Conservation (phyloP, 148 eudicot species). For the Diospyros lotus region DNA sequence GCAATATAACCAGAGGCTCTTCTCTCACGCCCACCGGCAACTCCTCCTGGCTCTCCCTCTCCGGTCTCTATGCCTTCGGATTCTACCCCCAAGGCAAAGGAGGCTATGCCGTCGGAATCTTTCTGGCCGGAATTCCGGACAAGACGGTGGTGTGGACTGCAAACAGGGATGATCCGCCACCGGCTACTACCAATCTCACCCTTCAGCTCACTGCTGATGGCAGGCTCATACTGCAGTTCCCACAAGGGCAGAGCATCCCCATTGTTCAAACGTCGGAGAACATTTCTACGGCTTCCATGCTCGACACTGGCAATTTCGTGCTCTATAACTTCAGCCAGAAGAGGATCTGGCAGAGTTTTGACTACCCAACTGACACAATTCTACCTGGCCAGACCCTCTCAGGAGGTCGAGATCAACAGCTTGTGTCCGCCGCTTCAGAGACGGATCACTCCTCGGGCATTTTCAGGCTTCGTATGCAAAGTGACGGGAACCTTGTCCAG, state of each 20-base stretch:
- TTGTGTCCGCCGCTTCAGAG: constrained; percentile 20
- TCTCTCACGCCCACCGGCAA: too few relatives aligned
- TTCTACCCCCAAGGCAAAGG: constrained; percentile 22
- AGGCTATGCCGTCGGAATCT: constrained; percentile 17
- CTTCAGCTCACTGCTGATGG: constrained; percentile 19
- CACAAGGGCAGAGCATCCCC: not conserved
- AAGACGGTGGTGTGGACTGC: constrained; percentile 26
- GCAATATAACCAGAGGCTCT: too few relatives aligned
- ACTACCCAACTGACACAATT: constrained; percentile 28
- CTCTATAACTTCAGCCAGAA: constrained; percentile 9
- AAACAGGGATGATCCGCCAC: constrained; percentile 9
- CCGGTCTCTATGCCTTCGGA: constrained; percentile 25
- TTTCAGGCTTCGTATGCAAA: constrained; percentile 25
- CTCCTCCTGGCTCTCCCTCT: constrained; percentile 4
- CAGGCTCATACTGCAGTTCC: constrained; percentile 11
- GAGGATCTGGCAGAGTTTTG: constrained; percentile 35
- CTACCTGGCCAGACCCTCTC: constrained; percentile 24
- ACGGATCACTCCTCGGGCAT: constrained; percentile 16
- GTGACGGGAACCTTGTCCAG: constrained; percentile 24
- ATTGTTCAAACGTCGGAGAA: not conserved
- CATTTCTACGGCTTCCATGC: constrained; percentile 31
- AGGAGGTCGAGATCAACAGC: not conserved
- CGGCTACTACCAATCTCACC: constrained; percentile 5
- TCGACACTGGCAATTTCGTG: constrained; percentile 34
- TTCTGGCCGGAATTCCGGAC: constrained; percentile 1